Conservation (phyloP, 768 basidiomycete species). For the Rhodotorula diobovata region DNA sequence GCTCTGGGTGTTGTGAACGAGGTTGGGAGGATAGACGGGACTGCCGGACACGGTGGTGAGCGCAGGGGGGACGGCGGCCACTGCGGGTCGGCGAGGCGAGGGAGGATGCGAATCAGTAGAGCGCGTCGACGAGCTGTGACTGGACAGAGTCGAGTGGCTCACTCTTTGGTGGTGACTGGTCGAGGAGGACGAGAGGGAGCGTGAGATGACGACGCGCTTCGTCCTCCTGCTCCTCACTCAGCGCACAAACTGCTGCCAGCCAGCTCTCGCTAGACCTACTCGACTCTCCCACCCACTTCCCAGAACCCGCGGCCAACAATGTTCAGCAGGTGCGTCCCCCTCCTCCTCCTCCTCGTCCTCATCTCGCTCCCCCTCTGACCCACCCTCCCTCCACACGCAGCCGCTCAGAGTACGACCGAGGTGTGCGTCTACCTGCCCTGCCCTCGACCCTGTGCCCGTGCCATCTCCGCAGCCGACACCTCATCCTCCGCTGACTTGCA, state of each 20-base stretch:
- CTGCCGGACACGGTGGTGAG: neutral
- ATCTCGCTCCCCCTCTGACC: neutral
- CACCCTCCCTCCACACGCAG: neutral
- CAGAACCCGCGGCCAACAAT: constrained; percentile 1
- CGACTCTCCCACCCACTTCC: neutral
- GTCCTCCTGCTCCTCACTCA: no score
- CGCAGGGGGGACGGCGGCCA: constrained; percentile 14
- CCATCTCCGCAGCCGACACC: no score
- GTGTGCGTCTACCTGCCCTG: constrained; percentile 11
- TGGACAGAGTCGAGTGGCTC: no score
- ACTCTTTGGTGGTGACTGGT: no score
- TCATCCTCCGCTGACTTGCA: no score
- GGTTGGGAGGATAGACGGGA: constrained; percentile 26
- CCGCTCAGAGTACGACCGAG: constrained; percentile 40
- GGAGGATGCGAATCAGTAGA: neutral
- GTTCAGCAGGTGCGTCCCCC: constrained; percentile 29
- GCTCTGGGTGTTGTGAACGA: constrained; percentile 13
- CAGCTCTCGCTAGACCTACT: neutral
- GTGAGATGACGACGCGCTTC: neutral
- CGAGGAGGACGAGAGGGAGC: no score
- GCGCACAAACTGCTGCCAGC: no score
- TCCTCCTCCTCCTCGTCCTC: constrained; percentile 5
- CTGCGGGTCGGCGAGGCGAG: neutral
- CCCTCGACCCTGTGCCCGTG: no score
- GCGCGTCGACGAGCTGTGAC: no score